Percentiles rank a stretch among this genome's conserved stretches.
These are phyloP conservation scores for Huntiella omanensis DNA, from an alignment of 2,329 filamentous ascomycete genomes.

Conservation along the genomic window DNA sequence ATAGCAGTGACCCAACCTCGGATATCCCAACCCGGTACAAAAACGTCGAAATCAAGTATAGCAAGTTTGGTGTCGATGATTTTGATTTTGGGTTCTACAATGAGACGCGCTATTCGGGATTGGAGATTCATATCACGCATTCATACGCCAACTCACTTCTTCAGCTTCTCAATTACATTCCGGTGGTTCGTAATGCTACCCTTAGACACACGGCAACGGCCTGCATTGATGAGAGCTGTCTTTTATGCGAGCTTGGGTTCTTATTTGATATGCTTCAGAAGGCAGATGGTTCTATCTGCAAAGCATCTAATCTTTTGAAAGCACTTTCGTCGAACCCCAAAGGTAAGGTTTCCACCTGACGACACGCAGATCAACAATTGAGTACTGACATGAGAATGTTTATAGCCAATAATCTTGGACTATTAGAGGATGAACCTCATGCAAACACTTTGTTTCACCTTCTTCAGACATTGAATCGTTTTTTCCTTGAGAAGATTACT, in stretches of 20 bases:
- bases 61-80: slow-evolving; percentile 96
- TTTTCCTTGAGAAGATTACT: slow-evolving; percentile 64
- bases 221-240: slow-evolving; percentile 64
- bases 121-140: slow-evolving; percentile 93
- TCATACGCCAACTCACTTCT: slow-evolving; percentile 88
- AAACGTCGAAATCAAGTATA: slow-evolving; percentile 96
- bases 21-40: slow-evolving; percentile 81
- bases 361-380: not conserved
- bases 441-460: slow-evolving; percentile 46
- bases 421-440: slow-evolving; percentile 69
- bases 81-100: slow-evolving; percentile 98
- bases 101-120: slow-evolving; percentile 71
- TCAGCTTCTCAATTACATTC: slow-evolving; percentile 82
- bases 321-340: slow-evolving; percentile 70
- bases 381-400: not conserved
- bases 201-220: slow-evolving; percentile 74
- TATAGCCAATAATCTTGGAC: slow-evolving; percentile 41
- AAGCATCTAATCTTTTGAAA: slow-evolving; percentile 87
- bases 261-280: slow-evolving; percentile 97
- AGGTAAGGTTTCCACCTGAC: slow-evolving; percentile 24
- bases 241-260: slow-evolving; percentile 88
- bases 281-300: slow-evolving; percentile 80
- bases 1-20: slow-evolving; percentile 28
- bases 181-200: slow-evolving; percentile 69
- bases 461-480: slow-evolving; percentile 71